Evolutionary conservation across 805 yeast genomes (phyloP).

Genomic region (Kodamaea kakaduensis): DNA sequence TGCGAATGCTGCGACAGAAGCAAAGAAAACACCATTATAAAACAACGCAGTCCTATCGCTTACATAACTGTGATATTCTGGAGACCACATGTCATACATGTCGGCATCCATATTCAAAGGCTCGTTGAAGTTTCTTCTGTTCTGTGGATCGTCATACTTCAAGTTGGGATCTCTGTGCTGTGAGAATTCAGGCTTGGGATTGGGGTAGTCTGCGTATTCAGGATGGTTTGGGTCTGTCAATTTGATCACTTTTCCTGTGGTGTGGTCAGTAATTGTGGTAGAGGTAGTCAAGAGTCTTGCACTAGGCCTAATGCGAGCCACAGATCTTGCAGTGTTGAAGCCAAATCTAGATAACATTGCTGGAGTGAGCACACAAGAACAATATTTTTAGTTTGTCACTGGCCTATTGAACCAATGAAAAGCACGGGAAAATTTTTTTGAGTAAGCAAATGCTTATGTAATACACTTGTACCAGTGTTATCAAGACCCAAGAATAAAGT

Average conservation of each 20-base stretch:
- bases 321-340: constrained; percentile 15
- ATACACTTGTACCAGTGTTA: not conserved
- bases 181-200: constrained; percentile 53
- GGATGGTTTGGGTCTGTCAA: constrained; percentile 42
- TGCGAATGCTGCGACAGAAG: constrained; percentile 42
- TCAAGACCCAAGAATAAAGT: too few relatives aligned
- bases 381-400: not conserved
- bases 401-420: constrained; percentile 13
- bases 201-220: constrained; percentile 57
- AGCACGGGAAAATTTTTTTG: constrained; percentile 7
- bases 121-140: constrained; percentile 73
- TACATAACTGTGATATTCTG: constrained; percentile 64
- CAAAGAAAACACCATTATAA: constrained; percentile 51
- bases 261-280: constrained; percentile 37
- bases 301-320: constrained; percentile 10
- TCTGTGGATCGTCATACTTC: constrained; percentile 75
- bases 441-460: constrained; percentile 1
- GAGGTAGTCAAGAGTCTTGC: constrained; percentile 28
- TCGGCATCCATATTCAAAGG: constrained; percentile 72
- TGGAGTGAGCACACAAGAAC: constrained; percentile 3
- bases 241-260: constrained; percentile 35
- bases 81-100: constrained; percentile 79
- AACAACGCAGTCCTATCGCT: constrained; percentile 57
- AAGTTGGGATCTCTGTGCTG: constrained; percentile 67
- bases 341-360: constrained; percentile 30